Evolutionary conservation across 257 asterid species (phyloP).

Genomic region (Gardenia jasminoides): DNA sequence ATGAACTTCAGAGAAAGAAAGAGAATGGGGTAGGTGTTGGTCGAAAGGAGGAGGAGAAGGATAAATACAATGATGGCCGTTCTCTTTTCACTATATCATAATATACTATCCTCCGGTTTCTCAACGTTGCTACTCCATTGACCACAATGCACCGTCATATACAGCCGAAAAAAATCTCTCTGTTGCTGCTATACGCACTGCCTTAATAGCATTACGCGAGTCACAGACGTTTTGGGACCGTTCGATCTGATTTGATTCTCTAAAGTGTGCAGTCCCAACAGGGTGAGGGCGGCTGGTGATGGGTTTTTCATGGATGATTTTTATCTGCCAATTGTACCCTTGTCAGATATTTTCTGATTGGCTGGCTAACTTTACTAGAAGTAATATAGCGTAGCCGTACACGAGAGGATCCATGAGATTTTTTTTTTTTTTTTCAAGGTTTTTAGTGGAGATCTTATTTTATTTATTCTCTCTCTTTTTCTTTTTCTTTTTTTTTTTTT

Average conservation of each 20-base stretch:
- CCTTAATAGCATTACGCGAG: background rate
- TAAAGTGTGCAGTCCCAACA: background rate
- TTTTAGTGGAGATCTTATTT: background rate
- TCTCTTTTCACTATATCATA: background rate
- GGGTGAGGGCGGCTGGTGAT: background rate
- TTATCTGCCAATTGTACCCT: background rate
- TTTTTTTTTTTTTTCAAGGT: background rate
- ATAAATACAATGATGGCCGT: slow-evolving; percentile 2
- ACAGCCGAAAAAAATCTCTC: slow-evolving; percentile 10
- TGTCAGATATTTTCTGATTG: background rate
- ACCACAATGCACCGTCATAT: slow-evolving; percentile 13
- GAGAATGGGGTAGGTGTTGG: background rate
- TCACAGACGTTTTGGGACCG: background rate
- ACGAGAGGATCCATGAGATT: background rate
- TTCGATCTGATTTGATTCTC: background rate
- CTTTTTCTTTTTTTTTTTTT: background rate
- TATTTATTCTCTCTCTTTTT: background rate
- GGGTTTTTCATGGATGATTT: background rate
- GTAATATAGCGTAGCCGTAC: background rate
- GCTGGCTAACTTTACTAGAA: background rate
- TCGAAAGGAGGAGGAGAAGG: slow-evolving; percentile 1
- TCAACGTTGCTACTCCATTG: background rate
- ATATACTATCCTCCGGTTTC: background rate
- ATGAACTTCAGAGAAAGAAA: background rate
- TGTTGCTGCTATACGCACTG: too few relatives aligned